phyloP scores from a whole-genome alignment of 2,329 filamentous ascomycete species.

The Dothideomycetes sp. region DNA sequence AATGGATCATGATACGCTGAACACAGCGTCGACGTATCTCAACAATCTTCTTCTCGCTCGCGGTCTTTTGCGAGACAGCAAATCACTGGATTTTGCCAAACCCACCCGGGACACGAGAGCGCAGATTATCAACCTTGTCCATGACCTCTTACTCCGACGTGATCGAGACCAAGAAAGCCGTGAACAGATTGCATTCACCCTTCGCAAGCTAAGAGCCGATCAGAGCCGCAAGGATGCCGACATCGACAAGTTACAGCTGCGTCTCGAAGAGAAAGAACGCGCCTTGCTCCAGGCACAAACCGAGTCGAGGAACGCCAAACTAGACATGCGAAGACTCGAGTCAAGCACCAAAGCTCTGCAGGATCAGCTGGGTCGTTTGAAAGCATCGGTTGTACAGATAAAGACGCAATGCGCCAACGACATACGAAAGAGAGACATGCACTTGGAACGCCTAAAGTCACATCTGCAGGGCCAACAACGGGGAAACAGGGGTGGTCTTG shows the following conservation, averaged over 20 bases:
- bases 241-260: constrained; percentile 37
- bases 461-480: constrained; percentile 61
- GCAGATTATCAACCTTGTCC: constrained; percentile 82
- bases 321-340: constrained; percentile 74
- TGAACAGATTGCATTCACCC: constrained; percentile 69
- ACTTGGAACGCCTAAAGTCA: constrained; percentile 80
- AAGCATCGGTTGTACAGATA: constrained; percentile 70
- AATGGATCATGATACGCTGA: constrained; percentile 45
- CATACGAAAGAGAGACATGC: constrained; percentile 77
- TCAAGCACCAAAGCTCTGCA: constrained; percentile 64
- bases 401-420: constrained; percentile 83
- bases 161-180: constrained; percentile 90
- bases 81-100: constrained; percentile 70
- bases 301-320: constrained; percentile 63
- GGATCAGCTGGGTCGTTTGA: constrained; percentile 73
- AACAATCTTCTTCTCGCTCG: constrained; percentile 58
- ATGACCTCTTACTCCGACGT: constrained; percentile 81
- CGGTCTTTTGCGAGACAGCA: constrained; percentile 53
- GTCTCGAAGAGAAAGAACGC: constrained; percentile 50
- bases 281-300: constrained; percentile 66
- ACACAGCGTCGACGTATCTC: constrained; percentile 54
- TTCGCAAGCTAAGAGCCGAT: constrained; percentile 67
- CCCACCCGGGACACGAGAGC: constrained; percentile 65
- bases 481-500: constrained; percentile 34
- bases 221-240: constrained; percentile 62